Evolutionary conservation across 371 early-diverging fungal species (phyloP), one percentile per base, ranked within the genome.

Genomic region (Lichtheimia ramosa): DNA sequence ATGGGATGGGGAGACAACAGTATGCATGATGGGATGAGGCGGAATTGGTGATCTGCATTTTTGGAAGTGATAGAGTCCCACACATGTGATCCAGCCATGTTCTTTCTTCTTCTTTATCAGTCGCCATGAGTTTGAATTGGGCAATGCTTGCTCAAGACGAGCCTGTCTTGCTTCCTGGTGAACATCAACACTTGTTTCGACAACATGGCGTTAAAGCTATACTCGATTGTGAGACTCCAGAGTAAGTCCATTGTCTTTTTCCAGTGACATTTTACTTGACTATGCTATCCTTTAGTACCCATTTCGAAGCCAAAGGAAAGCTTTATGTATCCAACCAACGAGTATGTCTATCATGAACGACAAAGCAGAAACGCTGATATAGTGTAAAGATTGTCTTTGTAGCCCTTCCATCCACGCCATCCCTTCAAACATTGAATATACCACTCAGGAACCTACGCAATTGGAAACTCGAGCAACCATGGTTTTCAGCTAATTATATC

Each of bases 401-500:
- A 43, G 75, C 71, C n/a, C 51, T 56, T 16, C 46, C 61, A 34
- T 43, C 64, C 6, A 51, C 71, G 1, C 23, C 59, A 18, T 28
- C 63, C 3, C 68, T 82, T 23, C 66, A 71, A 48, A 77, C 79
- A 3, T 58, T 83, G 41, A 79, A 74, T 56, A 56, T 83, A 2
- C 84, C 84, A 1, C 61, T 82, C 39, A 49, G 61, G n/a, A 63
- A 69, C n/a, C 58, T 79, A 8, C 74, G 73, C 51, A 63, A 69
- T 14, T 78, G 79, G 62, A 73, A 69, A 28, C 54, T 81, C 18
- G 71, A 82, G 42, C 82, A 83, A 48, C 84, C 84, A 20, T 83
- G 84, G 84, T 83, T 83, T 63, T 77, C 74, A 2, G 81, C 84
- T n/a, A 83, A 83, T 56, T 79, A 73, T 54, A 69, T 81, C n/a